Evolutionary conservation across 1,284 basidiomycete genomes (phyloP).

Genomic region (Xerocomus minutiporus): DNA sequence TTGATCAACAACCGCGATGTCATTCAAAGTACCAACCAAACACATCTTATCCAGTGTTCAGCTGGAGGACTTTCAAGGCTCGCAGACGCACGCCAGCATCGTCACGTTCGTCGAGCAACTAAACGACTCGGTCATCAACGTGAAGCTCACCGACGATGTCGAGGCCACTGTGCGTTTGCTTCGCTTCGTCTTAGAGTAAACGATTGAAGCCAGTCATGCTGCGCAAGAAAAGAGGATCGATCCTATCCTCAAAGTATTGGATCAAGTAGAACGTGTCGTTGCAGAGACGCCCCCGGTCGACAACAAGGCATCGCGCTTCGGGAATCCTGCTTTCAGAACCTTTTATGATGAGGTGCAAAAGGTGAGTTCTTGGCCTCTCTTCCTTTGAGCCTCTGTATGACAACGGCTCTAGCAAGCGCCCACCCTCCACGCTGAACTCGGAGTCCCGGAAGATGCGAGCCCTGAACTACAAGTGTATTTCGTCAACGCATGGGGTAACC

Average conservation of each 20-base stretch:
- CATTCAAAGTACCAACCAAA: slow-evolving; percentile 52
- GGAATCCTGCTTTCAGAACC: slow-evolving; percentile 92
- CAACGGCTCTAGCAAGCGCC: slow-evolving; percentile 37
- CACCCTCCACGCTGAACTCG: slow-evolving; percentile 56
- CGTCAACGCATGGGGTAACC: slow-evolving; percentile 86
- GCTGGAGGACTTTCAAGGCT: slow-evolving; percentile 78
- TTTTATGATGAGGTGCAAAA: slow-evolving; percentile 83
- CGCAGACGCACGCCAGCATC: slow-evolving; percentile 68
- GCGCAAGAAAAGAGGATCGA: slow-evolving; percentile 51
- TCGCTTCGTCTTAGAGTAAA: slow-evolving; percentile 2
- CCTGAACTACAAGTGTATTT: slow-evolving; percentile 80
- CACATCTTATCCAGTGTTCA: slow-evolving; percentile 80
- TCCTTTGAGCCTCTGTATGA: not conserved
- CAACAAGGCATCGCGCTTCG: slow-evolving; percentile 90
- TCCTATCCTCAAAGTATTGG: slow-evolving; percentile 61
- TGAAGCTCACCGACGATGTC: slow-evolving; percentile 65
- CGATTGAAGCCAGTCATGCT: not conserved
- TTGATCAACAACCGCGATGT: slow-evolving; percentile 18
- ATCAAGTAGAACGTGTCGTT: slow-evolving; percentile 65
- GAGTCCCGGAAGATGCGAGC: slow-evolving; percentile 54
- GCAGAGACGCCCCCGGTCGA: slow-evolving; percentile 79
- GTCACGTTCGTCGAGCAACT: slow-evolving; percentile 72
- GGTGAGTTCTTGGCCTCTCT: slow-evolving; percentile 39
- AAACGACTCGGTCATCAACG: slow-evolving; percentile 74
- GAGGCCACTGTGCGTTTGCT: slow-evolving; percentile 53